Evolutionary conservation across 129 eudicot species (phyloP), one percentile per base, ranked within the genome.

Genomic region (Calendula officinalis): DNA sequence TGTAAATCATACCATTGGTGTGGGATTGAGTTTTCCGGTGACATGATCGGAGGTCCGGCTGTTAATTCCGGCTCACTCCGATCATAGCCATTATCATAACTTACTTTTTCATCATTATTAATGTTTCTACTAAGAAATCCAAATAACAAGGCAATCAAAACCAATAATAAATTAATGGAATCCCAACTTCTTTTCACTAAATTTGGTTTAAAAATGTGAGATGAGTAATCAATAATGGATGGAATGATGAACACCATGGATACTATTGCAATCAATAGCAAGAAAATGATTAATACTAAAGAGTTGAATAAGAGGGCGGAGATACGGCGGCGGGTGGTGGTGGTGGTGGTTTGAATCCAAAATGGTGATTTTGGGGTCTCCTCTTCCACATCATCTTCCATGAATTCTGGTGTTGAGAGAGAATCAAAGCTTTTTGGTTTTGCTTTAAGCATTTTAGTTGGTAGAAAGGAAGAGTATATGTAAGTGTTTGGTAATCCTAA

Each of bases 131-230:
- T 80, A 1, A 88, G 81, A 51, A 92, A 88, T 43, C 96, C 98
- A 44, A 86, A 88, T 3, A 86, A 60, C 33, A 92, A 43, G 55
- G 96, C 98, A 9, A 79, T 67, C 16, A 85, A 68, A 30, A 92
- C 95, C 6, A 92, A 71, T 2, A 85, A 59, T 3, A 88, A 34
- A 38, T 88, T 92, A 50, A 92, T 56, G 16, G 91, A 83, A 69
- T 85, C 96, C 98, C 96, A 92, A 44, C 91, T 83, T 69, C 76
- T 85, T 68, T 79, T 92, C 0, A 83, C 79, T 27, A 68, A 59
- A 61, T 61, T 85, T 32, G 98, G 91, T 48, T 54, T 81, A 58
- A 82, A 75, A 40, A 81, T 32, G 64, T 71, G 83, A 11, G 81
- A 48, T 38, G 83, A 63, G 7, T 60, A 49, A 15, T 86, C 48